Evolutionary conservation across 805 yeast genomes (phyloP).

Genomic region (Peterozyma xylosa): DNA sequence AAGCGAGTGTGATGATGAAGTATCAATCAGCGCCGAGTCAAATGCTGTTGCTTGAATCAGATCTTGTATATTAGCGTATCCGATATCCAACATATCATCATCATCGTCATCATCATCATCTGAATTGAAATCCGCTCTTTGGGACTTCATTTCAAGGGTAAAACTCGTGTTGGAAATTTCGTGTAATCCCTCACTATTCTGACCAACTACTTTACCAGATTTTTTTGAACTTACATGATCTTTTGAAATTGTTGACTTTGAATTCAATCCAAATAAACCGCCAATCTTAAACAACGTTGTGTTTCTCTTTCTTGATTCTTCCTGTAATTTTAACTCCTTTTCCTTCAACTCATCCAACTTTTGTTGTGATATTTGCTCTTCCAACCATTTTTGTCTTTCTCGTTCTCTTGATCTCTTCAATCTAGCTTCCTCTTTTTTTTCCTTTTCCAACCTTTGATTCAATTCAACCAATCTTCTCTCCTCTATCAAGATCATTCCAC

Average conservation of each 20-base stretch:
- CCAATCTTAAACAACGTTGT: conserved; percentile 1
- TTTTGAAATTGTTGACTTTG: conserved; percentile 5
- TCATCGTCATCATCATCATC: neutral
- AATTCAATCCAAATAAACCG: conserved; percentile 4
- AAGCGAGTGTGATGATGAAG: too few relatives aligned
- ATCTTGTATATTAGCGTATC: neutral
- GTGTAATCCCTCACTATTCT: neutral
- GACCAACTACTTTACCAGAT: neutral
- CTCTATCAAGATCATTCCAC: too few relatives aligned
- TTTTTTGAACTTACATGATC: conserved; percentile 5
- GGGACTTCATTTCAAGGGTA: neutral
- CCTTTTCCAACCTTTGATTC: neutral
- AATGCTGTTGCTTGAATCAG: too few relatives aligned
- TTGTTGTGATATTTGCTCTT: neutral
- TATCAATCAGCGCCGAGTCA: too few relatives aligned
- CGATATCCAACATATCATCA: neutral
- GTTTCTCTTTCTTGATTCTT: conserved; percentile 1
- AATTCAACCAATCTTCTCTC: conserved; percentile 1
- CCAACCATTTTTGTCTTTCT: neutral
- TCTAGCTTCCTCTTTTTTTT: neutral
- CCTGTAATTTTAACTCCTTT: neutral
- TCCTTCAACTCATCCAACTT: neutral
- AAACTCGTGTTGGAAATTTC: neutral
- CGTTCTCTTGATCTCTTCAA: neutral
- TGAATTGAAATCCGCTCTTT: neutral